phyloP scores from a whole-genome alignment of 768 basidiomycete species.

The Auriscalpium orientale region DNA sequence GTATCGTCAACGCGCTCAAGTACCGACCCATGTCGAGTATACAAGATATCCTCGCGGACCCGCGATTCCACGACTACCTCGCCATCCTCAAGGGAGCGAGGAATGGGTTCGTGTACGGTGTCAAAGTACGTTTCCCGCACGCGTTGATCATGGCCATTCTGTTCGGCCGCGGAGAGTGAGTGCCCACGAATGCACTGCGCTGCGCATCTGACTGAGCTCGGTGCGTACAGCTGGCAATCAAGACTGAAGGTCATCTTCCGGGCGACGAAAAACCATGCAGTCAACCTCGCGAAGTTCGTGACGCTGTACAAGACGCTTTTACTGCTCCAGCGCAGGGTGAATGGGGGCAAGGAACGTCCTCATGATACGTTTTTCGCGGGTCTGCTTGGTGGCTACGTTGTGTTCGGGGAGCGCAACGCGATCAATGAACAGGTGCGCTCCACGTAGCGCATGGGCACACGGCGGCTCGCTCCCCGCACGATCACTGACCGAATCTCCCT shows the following conservation, averaged over 20 bases:
- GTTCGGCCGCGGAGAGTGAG: conserved; percentile 88
- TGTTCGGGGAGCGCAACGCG: conserved; percentile 80
- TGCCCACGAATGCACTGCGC: conserved; percentile 13
- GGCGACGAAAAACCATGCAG: conserved; percentile 84
- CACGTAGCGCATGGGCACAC: too few species aligned
- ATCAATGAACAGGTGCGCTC: conserved; percentile 81
- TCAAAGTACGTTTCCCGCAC: conserved; percentile 91
- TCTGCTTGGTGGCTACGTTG: conserved; percentile 82
- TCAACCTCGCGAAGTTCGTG: conserved; percentile 92
- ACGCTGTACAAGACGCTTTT: conserved; percentile 85
- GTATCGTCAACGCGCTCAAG: background rate
- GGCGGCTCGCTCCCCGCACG: background rate
- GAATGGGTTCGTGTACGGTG: conserved; percentile 85
- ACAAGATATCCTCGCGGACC: conserved; percentile 44
- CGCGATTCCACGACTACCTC: conserved; percentile 82
- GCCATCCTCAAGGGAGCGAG: conserved; percentile 92
- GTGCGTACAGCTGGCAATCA: conserved; percentile 53
- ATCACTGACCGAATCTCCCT: background rate
- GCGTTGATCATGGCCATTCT: conserved; percentile 94
- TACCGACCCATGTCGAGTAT: conserved; percentile 18
- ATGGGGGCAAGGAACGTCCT: conserved; percentile 74
- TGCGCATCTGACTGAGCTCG: too few species aligned
- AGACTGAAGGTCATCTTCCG: conserved; percentile 63
- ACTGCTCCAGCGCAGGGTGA: conserved; percentile 72
- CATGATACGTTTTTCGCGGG: conserved; percentile 91